Evolutionary conservation across 1,284 basidiomycete species (phyloP).

Genomic region (Clitocybe nebularis): DNA sequence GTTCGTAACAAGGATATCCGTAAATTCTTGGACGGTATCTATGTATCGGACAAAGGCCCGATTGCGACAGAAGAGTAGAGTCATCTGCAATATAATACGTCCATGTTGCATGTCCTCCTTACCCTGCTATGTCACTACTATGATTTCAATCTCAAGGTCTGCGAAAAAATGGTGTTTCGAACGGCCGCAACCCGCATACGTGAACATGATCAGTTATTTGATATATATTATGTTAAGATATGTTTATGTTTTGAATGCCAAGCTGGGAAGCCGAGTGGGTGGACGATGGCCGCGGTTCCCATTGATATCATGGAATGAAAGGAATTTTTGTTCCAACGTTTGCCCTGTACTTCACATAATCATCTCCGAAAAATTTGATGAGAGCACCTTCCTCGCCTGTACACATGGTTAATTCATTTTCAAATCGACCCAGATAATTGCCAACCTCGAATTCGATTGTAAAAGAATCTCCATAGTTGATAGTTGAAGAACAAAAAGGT

Average conservation of each 20-base stretch:
- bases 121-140: constrained; percentile 5
- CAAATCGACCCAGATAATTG: constrained; percentile 10
- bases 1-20: constrained; percentile 99
- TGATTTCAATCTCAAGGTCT: no score
- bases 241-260: no score
- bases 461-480: constrained; percentile 87
- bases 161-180: no score
- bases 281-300: no score
- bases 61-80: constrained; percentile 43
- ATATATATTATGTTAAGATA: no score
- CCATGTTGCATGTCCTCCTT: constrained; percentile 21
- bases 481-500: constrained; percentile 62
- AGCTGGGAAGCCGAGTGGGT: no score
- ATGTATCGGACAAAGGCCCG: constrained; percentile 83
- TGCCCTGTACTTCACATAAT: constrained; percentile 29
- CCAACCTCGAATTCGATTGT: constrained; percentile 74
- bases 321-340: constrained; percentile 35
- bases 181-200: no score
- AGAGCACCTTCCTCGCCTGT: constrained; percentile 27
- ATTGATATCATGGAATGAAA: constrained; percentile 29
- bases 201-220: no score
- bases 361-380: constrained; percentile 35
- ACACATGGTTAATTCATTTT: not conserved
- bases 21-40: constrained; percentile 91
- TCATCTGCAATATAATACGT: constrained; percentile 17